These are phyloP conservation scores for Collybiopsis luxurians DNA, from an alignment of 768 basidiomycete species.

Conservation along the genomic window DNA sequence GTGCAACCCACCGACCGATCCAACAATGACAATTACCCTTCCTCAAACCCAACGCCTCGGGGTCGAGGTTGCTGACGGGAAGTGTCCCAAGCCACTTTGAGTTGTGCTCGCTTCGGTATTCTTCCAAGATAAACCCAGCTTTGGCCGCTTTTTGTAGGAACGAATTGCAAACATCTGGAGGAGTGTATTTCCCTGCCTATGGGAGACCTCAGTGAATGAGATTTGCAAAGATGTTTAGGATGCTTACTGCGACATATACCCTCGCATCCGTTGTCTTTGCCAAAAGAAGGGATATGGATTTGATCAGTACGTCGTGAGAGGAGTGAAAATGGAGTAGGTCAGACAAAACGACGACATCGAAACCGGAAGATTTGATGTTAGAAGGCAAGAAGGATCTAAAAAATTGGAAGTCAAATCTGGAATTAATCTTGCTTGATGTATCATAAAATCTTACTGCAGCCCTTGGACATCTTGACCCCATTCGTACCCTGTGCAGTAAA, in stretches of 20 bases:
- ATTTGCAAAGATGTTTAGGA: too few relatives aligned
- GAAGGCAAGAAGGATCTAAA: not conserved
- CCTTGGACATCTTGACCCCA: conserved; percentile 55
- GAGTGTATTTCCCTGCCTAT: conserved; percentile 64
- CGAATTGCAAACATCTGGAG: conserved; percentile 43
- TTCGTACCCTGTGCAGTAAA: conserved; percentile 52
- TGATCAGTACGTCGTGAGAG: conserved; percentile 56
- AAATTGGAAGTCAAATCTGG: not conserved
- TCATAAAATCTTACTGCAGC: conserved; percentile 42
- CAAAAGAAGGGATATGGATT: conserved; percentile 50
- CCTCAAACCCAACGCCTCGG: conserved; percentile 42
- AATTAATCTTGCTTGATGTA: not conserved
- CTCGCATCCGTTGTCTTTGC: conserved; percentile 34
- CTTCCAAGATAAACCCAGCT: conserved; percentile 47
- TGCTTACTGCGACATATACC: conserved; percentile 52
- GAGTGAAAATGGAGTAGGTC: conserved; percentile 69
- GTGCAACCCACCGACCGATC: conserved; percentile 52
- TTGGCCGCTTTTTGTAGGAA: conserved; percentile 43
- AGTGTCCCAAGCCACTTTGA: conserved; percentile 47
- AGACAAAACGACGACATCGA: conserved; percentile 63
- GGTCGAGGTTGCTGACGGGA: conserved; percentile 44
- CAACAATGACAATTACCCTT: conserved; percentile 64
- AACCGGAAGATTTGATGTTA: conserved; percentile 24
- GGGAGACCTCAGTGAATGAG: too few relatives aligned
- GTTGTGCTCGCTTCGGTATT: conserved; percentile 30